phyloP scores from a whole-genome alignment of 1,139 yeast genomes.

The Pichia sp. region DNA sequence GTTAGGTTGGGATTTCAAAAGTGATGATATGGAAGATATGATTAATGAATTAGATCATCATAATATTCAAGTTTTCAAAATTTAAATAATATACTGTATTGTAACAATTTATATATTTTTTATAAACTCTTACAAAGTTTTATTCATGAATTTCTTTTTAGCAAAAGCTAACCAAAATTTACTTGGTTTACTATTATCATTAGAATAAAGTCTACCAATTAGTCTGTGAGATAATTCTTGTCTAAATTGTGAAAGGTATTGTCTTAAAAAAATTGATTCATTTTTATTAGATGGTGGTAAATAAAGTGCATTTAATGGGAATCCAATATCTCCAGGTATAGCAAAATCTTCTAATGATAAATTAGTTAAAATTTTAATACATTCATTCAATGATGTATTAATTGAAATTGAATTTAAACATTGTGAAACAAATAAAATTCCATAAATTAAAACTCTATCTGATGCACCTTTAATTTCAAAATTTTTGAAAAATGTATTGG shows the following conservation, averaged over 20 bases:
- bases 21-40: slow-evolving; percentile 60
- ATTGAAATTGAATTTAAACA: slow-evolving; percentile 58
- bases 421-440: slow-evolving; percentile 84
- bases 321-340: slow-evolving; percentile 92
- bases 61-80: slow-evolving; percentile 21
- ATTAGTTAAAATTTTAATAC: slow-evolving; percentile 67
- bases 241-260: slow-evolving; percentile 84
- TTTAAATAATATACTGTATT: slow-evolving; percentile 4
- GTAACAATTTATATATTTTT: neutral
- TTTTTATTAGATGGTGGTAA: slow-evolving; percentile 65
- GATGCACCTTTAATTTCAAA: slow-evolving; percentile 96
- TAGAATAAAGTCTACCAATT: slow-evolving; percentile 62
- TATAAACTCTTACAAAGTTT: slow-evolving; percentile 36
- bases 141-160: slow-evolving; percentile 91
- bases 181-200: slow-evolving; percentile 47
- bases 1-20: slow-evolving; percentile 80
- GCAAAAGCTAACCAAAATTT: slow-evolving; percentile 95
- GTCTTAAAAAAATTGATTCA: slow-evolving; percentile 72
- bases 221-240: slow-evolving; percentile 86
- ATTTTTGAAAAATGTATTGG: slow-evolving; percentile 92
- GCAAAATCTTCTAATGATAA: slow-evolving; percentile 82
- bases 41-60: slow-evolving; percentile 34
- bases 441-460: slow-evolving; percentile 90
- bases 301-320: slow-evolving; percentile 83
- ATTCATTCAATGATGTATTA: slow-evolving; percentile 50